Conservation (phyloP, 31 red algal genomes). For the Asparagopsis taxiformis region DNA sequence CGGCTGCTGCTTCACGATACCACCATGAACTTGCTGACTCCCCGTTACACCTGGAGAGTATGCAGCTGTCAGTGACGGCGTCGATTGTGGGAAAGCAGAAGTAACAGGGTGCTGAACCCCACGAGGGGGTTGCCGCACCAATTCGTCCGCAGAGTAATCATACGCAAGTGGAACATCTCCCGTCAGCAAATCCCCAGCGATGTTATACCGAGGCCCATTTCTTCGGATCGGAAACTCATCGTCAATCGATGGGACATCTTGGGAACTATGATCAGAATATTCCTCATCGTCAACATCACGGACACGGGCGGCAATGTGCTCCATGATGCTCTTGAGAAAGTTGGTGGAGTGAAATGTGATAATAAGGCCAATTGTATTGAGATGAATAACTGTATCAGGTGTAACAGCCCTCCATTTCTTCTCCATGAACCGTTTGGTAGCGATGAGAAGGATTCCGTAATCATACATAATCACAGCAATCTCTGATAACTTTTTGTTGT, state of each 20-base stretch:
- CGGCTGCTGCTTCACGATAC: not conserved
- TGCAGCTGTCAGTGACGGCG: not conserved
- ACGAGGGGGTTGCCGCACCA: not conserved
- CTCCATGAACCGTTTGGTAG: slow-evolving; percentile 74
- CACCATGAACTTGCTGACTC: not conserved
- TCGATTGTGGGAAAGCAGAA: not conserved
- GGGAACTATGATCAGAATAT: not conserved
- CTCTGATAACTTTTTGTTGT: slow-evolving; percentile 49
- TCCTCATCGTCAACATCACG: slow-evolving; percentile 13
- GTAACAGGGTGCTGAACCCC: not conserved
- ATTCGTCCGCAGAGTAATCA: not conserved
- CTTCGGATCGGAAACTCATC: slow-evolving; percentile 4
- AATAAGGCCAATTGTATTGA: slow-evolving; percentile 67
- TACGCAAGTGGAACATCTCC: slow-evolving; percentile 10
- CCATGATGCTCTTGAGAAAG: slow-evolving; percentile 62
- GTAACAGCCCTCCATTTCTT: slow-evolving; percentile 64
- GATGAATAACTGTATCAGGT: slow-evolving; percentile 53
- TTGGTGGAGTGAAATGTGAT: slow-evolving; percentile 68
- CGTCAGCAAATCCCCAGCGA: slow-evolving; percentile 18
- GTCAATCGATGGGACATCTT: slow-evolving; percentile 34
- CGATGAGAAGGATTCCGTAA: slow-evolving; percentile 63
- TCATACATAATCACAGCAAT: slow-evolving; percentile 84
- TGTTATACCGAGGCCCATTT: not conserved
- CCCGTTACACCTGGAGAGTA: not conserved
- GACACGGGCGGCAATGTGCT: slow-evolving; percentile 41